Base-by-base conservation (phyloP, 1,139 yeast genomes). In the Candida sp. region DNA sequence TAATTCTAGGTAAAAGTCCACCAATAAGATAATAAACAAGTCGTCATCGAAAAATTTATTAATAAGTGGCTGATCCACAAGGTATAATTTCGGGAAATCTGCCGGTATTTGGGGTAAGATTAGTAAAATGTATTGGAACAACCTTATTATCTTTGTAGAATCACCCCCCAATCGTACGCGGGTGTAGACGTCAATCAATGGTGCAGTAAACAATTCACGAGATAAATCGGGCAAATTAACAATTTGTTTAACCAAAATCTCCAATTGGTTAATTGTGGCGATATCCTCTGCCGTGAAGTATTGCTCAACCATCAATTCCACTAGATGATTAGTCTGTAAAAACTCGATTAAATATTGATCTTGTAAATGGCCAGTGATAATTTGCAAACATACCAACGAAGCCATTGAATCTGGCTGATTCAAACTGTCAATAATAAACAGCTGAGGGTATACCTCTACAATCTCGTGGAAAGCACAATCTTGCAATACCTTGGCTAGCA, bases 1-100 rank as follows among this genome's bases (percentile, higher is more conserved):
- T 11, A 66, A 44, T 25, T 52, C 55, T 12, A 49, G 51, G 47
- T 65, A 69, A 52, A 64, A 70, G 37, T 61, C 63, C 8, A 66
- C 53, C 8, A 61, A 46, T 37, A 64, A 49, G 3, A 63, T 54
- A 9, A 55, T 56, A 29, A 60, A 57, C 27, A 67, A 52, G 1
- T 65, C 63, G 47, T 66, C 71, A 9, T 54, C 55, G 3, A 49
- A 52, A 12, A 47, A 50, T 22, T 44, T 36, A 6, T 45, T 35
- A 38, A 51, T 41, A 43, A 58, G 61, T 5, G 43, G 41, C 7
- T 36, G 39, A 9, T 51, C 40, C 41, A 55, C 56, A 22, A 49
- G 45, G 21, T 49, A 47, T 5, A 52, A 42, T 7, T 12, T 15
- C 6, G 43, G 49, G 32, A 44, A 42, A 9, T 39, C 34, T 27